Conservation (phyloP, 2,329 filamentous ascomycete species). For the Colletotrichum scovillei region DNA sequence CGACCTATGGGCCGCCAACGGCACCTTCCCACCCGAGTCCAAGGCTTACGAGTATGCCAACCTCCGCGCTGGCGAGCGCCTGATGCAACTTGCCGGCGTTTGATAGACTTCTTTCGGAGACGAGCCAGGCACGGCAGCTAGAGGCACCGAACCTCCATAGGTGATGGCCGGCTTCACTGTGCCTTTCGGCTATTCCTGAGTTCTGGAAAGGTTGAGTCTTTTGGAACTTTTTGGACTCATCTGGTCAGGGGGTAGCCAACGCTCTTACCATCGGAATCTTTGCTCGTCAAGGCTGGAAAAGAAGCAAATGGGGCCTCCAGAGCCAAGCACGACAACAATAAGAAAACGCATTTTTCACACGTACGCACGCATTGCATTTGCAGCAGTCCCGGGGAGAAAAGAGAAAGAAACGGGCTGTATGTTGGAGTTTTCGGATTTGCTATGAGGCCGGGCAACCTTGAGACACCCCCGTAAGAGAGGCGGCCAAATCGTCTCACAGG, state of each 20-base stretch:
- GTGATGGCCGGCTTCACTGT: not conserved
- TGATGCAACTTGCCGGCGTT: conserved; percentile 61
- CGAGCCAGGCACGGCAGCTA: not conserved
- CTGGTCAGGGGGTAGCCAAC: not conserved
- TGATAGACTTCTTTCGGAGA: conserved; percentile 23
- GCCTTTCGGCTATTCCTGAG: not conserved
- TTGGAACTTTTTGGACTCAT: not conserved
- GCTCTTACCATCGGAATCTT: not conserved
- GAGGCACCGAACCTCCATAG: not conserved
- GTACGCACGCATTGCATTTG: conserved; percentile 32
- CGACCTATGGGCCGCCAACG: conserved; percentile 90
- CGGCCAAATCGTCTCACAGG: not conserved
- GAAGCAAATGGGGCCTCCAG: not conserved
- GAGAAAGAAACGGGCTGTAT: conserved; percentile 18
- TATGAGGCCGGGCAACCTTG: conserved; percentile 29
- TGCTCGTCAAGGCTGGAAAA: not conserved
- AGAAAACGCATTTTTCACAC: conserved; percentile 7
- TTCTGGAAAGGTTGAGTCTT: not conserved
- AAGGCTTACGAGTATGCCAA: conserved; percentile 76
- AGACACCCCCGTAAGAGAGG: not conserved
- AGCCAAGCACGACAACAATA: conserved; percentile 10
- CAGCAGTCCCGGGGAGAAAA: conserved; percentile 22
- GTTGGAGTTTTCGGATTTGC: conserved; percentile 36
- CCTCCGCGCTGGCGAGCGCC: conserved; percentile 67
- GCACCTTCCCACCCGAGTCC: conserved; percentile 83